Base-by-base conservation (phyloP, 2,329 filamentous ascomycete species). In the Trichoderma koningiopsis region DNA sequence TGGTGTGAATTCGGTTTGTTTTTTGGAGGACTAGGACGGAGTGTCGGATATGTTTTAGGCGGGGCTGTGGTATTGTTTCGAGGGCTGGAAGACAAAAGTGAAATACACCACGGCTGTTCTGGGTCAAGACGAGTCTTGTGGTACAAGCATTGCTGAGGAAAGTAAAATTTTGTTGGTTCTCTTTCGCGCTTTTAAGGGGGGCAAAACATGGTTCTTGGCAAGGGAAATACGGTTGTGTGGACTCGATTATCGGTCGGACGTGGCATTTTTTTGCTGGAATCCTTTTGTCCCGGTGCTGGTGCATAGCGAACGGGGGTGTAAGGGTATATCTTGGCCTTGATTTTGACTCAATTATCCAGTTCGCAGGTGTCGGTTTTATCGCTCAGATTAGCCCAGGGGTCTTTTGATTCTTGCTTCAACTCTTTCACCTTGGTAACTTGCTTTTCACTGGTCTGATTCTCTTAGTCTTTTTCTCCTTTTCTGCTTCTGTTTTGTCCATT, bases 301-400 rank as follows among this genome's bases (percentile, higher is more conserved):
- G 80, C 80, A 82, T 82, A 82, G 80, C 80, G 80, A 80, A 78
- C 78, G 78, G 79, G 79, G 79, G 80, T 79, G 79, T 80, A 73
- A 75, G 76, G 79, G 75, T 78, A 77, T 78, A 77, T 73, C 75
- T 79, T 79, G 78, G 77, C 76, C 77, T 76, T 79, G 78, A 8
- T 43, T 75, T 77, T 78, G 78, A 76, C 71, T 75, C 72, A 73
- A 74, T 73, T 75, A 73, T 75, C 74, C 74, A 75, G 75, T 76
- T 79, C 69, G 69, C 70, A 73, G 72, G 73, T 71, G 71, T 76
- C 70, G 69, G 68, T 69, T 68, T 72, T 55, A 33, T 64, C 65
- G 58, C 65, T 68, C 64, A 55, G 68, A 68, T 56, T 40, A 56
- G 59, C 58, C 67, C 57, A 63, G 67, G 58, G 49, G 67, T 37